Evolutionary conservation across 768 basidiomycete species (phyloP), one percentile per base, ranked within the genome.

Genomic region (Coprinopsis cinerea): DNA sequence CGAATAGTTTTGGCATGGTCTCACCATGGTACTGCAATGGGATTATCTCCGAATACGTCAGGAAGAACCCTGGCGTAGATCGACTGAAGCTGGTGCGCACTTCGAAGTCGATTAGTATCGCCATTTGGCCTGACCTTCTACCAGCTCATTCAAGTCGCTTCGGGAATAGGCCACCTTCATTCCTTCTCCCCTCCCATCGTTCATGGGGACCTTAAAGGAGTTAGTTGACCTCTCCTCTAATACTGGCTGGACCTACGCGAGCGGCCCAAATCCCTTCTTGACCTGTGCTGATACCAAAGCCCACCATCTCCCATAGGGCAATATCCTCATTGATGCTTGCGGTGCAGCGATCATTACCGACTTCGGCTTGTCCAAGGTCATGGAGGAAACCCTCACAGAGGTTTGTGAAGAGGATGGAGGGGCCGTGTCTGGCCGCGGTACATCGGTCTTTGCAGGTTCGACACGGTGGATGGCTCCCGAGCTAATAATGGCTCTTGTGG

Each of bases 11-110:
- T 23, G 81, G 75, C 15, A 82, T 83, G 78, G 79, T 83, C 0
- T 82, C 82, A 3, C 75, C 76, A 3, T 84, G 81, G 79, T 82
- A 79, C 57, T 69, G 72, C 28, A 80, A 82, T 44, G 81, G 82
- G 7, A 78, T 75, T 6, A 66, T 83, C 47, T 68, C 66, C 47
- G 62, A 72, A 20, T 83, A 80, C 57, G 61, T 82, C 51, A 69
- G 67, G 42, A 55, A 64, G 14, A 70, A 75, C 47, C 66, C 70
- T 0, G 58, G 56, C 2, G 72, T 58, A 4, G 71, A 81, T 51
- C 65, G 75, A 46, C 56, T 82, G 26, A 66, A 64, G 40, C 57
- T 83, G 59, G 81, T 83, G 40, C 44, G 73, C 59, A 44, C 20
- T 17, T 22, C 26, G 41, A 44, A 32, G 3, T 47, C 14, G 44